Base-by-base conservation (phyloP, 345 rosid species). In the Cardamine resedifolia region DNA sequence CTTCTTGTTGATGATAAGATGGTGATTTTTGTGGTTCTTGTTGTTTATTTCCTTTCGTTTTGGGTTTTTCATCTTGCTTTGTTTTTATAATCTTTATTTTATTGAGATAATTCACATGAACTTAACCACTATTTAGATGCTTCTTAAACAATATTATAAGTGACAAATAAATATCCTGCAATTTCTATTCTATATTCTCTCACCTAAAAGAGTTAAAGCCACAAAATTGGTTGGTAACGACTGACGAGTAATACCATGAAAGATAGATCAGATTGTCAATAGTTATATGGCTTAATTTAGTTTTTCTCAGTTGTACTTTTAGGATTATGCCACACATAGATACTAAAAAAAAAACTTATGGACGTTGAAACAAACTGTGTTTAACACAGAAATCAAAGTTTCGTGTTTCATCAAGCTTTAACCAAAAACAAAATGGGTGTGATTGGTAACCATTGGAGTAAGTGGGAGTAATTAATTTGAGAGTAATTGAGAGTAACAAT, bases 1-100 rank as follows among this genome's bases (percentile, higher is more conserved):
- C 0, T 60, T 67, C 57, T 52, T 41, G 69, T 43, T 45, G 64
- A 45, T 53, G 75, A 76, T 76, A 76, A 69, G 75, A 76, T 76
- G 21, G 47, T 26, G 75, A 56, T 56, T 20, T 53, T 47, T 23
- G 75, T 76, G 79, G 75, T 34, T 62, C 70, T 24, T 52, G 23
- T 68, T 58, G 1, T 50, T 64, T 19, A 34, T 48, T 28, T 50
- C 6, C 12, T 58, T 28, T 24, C 2, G 20, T 18, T 71, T 71
- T 9, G 6, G 4, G 15, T 10, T 59, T 61, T 39, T 55, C 3
- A 53, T 20, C 41, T 41, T 50, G 44, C 2, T 45, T 64, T 44
- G 7, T 34, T 65, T 58, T 58, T 6, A 24, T 14, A 21, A 2
- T 45, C 36, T 56, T 2, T 73, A 33, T 66, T 28, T 31, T 23